Evolutionary conservation across 169 alveolate genomes (phyloP).

Genomic region (Plasmodium relictum): DNA sequence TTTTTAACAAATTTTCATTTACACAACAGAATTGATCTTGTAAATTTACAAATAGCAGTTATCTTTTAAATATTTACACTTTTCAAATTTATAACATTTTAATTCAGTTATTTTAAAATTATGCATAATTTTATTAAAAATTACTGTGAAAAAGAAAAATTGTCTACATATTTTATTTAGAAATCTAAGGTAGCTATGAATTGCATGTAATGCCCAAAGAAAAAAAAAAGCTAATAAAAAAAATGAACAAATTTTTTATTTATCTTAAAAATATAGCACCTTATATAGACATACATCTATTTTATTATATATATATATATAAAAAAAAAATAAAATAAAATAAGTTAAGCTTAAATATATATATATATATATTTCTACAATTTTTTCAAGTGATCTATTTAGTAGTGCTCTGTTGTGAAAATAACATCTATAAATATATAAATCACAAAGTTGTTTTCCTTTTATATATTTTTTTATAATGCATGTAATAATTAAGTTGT

Average conservation of each 20-base stretch:
- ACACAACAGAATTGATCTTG: slow-evolving; percentile 18
- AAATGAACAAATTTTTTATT: slow-evolving; percentile 4
- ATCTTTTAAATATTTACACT: not conserved
- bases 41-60: not conserved
- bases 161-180: not conserved
- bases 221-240: slow-evolving; percentile 23
- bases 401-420: not conserved
- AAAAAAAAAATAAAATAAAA: not conserved
- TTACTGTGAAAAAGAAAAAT: too few species aligned
- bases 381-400: not conserved
- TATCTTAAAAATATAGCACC: not conserved
- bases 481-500: slow-evolving; percentile 12
- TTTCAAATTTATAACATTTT: not conserved
- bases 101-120: slow-evolving; percentile 3
- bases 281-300: slow-evolving; percentile 1
- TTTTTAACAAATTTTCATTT: not conserved
- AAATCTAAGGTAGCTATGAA: not conserved
- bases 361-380: not conserved
- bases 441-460: not conserved
- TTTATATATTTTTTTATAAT: not conserved
- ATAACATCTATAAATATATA: not conserved
- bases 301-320: slow-evolving; percentile 1
- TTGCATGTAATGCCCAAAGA: slow-evolving; percentile 19
- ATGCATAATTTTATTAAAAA: not conserved
- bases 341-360: not conserved